Percentiles rank a stretch among this genome's conserved stretches.
phyloP scores from a whole-genome alignment of 495 filamentous ascomycete species.

The Lasiosphaeriaceae sp. region DNA sequence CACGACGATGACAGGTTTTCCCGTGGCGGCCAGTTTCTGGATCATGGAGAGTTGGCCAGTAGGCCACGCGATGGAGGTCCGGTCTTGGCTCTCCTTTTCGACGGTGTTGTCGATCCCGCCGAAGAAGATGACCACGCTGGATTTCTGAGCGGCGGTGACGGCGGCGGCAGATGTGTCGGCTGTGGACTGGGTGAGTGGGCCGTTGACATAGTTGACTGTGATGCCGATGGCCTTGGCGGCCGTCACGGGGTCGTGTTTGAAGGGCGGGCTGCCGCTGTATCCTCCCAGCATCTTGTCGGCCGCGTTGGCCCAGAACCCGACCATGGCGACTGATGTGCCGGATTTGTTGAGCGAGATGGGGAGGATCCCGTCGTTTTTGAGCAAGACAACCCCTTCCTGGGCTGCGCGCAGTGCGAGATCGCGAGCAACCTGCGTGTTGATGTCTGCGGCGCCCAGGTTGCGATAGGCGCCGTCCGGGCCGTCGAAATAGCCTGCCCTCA shows the following conservation, averaged over 20 bases:
- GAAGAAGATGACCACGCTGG: constrained; percentile 39
- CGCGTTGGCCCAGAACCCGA: constrained; percentile 39
- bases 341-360: constrained; percentile 17
- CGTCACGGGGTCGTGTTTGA: constrained; percentile 28
- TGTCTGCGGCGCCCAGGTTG: constrained; percentile 15
- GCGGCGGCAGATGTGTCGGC: constrained; percentile 51
- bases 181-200: constrained; percentile 37
- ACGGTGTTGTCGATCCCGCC: constrained; percentile 39
- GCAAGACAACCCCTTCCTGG: constrained; percentile 32
- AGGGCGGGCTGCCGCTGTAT: constrained; percentile 37
- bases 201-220: constrained; percentile 16
- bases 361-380: constrained; percentile 36
- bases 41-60: constrained; percentile 36
- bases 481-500: constrained; percentile 39
- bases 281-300: constrained; percentile 34
- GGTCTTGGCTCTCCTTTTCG: constrained; percentile 37
- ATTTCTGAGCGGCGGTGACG: constrained; percentile 27
- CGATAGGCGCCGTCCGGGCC: constrained; percentile 8
- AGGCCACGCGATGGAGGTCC: constrained; percentile 38
- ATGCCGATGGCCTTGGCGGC: constrained; percentile 32
- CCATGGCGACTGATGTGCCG: constrained; percentile 30
- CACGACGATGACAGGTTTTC: constrained; percentile 38
- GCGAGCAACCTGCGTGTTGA: constrained; percentile 22
- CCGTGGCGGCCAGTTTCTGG: constrained; percentile 25
- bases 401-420: constrained; percentile 35